Evolutionary conservation across 306 rosid species (phyloP), one percentile per base, ranked within the genome.

Genomic region (Quercus ilex): DNA sequence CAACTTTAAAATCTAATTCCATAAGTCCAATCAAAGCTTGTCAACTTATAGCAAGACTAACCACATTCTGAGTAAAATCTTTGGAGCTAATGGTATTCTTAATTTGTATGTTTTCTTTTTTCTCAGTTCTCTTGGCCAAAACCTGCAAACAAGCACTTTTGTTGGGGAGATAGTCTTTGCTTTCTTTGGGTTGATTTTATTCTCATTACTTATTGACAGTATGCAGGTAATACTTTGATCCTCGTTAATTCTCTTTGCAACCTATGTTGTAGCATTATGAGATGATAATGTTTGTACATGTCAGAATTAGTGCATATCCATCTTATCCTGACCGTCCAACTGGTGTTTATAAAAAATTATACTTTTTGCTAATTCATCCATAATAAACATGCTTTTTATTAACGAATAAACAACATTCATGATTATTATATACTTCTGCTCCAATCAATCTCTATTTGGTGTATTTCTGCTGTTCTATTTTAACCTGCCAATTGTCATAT

Each of bases 81-180:
- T 41, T 41, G 49, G 12, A 41, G 49, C 49, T 41, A 46, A 46
- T 2, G 52, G 52, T 15, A 46, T 46, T 46, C 52, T 46, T 18
- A 33, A 67, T 41, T 72, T 55, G 4, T 57, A 4, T 4, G 59
- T 55, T 55, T 65, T 68, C 55, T 26, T 80, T 1, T 62, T 79
- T 80, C 81, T 77, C 86, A 92, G 99, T 80, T 89, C 98, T 51
- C 53, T 92, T n/a, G 99, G 99, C 74, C 97, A 92, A 83, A 88
- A 85, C 78, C 95, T 95, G 52, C 35, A 89, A 81, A 93, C 97
- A 68, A 90, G 91, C 85, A 86, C 92, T 57, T 74, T 14, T 62
- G 80, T 86, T 0, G n/a, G 78, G 76, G 98, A 95, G 88, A 89
- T 91, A 80, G 0, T 71, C 55, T 89, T 92, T 83, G 97, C 95